Evolutionary conservation across 352 stramenopile genomes (phyloP).

Genomic region (Peronospora destructor): DNA sequence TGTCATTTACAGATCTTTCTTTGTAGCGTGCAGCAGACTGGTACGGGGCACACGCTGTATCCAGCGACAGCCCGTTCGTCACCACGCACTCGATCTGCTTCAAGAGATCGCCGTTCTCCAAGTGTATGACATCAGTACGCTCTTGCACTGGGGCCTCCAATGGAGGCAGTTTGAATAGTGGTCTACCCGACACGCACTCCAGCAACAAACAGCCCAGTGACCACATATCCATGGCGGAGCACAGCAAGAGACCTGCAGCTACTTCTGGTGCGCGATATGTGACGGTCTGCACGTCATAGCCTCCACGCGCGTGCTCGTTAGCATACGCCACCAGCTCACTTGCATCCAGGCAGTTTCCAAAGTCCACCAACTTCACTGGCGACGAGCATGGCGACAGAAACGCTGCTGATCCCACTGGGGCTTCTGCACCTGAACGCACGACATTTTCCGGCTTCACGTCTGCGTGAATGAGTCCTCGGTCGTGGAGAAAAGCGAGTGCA

Average conservation of each 20-base stretch:
- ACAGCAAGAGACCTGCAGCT: conserved; percentile 48
- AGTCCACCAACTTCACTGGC: conserved; percentile 65
- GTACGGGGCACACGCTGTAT: conserved; percentile 23
- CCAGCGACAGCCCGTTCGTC: conserved; percentile 24
- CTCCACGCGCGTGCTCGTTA: conserved; percentile 21
- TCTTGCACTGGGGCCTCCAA: conserved; percentile 13
- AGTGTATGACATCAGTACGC: conserved; percentile 4
- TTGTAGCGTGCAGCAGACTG: conserved; percentile 23
- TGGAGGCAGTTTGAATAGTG: conserved; percentile 41
- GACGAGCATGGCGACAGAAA: conserved; percentile 8
- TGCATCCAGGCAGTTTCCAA: conserved; percentile 64
- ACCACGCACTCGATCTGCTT: conserved; percentile 40
- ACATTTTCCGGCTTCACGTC: conserved; percentile 80
- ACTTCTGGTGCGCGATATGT: conserved; percentile 70
- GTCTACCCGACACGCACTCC: conserved; percentile 48
- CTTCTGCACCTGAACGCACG: conserved; percentile 21
- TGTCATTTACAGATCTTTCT: conserved; percentile 2
- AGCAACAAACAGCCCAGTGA: conserved; percentile 67
- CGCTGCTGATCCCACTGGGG: conserved; percentile 10
- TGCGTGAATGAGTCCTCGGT: conserved; percentile 54
- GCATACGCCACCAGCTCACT: conserved; percentile 33
- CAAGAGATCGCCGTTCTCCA: conserved; percentile 36
- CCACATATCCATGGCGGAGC: conserved; percentile 69
- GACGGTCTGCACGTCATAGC: conserved; percentile 70
- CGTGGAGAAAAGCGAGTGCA: conserved; percentile 54